Evolutionary conservation across 2,329 filamentous ascomycete genomes (phyloP), one percentile per base, ranked within the genome.

Genomic region (Sporothrix variecibatus): DNA sequence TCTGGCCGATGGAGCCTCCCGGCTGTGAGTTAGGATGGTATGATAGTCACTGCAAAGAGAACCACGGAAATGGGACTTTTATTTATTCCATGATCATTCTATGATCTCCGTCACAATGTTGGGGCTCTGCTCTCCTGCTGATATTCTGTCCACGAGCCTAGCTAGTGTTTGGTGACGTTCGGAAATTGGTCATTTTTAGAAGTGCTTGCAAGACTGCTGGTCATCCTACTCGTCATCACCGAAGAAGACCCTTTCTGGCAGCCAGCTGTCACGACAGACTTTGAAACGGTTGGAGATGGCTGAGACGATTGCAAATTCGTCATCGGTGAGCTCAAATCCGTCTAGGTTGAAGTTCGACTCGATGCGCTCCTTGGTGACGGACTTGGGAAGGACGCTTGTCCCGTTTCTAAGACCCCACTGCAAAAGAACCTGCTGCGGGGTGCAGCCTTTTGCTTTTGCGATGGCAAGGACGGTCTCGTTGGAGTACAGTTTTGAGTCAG

Each of bases 361-460:
- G 79, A 97, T 94, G 58, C 94, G 89, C 72, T 86, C 86, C 77
- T 90, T 88, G 77, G 89, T 94, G 74, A 95, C 92, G 71, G 89
- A 92, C 88, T 97, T 97, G 79, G 94, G 94, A 79, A 97, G 94
- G 71, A 97, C 93, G 77, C 90, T 92, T 86, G 91, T 94, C 75
- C 92, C 93, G 80, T 94, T 91, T 81, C 93, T 89, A 73, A 97
- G 84, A 77, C 93, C 94, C 93, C 94, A 97, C 79, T 90, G 86
- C 76, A 97, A 84, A 79, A 96, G 84, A 71, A 94, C 89, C 86
- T 97, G 92, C 85, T 94, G 91, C 11, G 88, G 86, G 17, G 90
- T 90, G 85, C 90, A 91, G 80, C 88, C 88, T 84, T 93, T 92
- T 77, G 82, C 83, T 80, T 91, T 84, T 43, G 92, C 92, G 70